Evolutionary conservation across 2,329 filamentous ascomycete species (phyloP), one percentile per base, ranked within the genome.

Genomic region (Sporothrix humicola): DNA sequence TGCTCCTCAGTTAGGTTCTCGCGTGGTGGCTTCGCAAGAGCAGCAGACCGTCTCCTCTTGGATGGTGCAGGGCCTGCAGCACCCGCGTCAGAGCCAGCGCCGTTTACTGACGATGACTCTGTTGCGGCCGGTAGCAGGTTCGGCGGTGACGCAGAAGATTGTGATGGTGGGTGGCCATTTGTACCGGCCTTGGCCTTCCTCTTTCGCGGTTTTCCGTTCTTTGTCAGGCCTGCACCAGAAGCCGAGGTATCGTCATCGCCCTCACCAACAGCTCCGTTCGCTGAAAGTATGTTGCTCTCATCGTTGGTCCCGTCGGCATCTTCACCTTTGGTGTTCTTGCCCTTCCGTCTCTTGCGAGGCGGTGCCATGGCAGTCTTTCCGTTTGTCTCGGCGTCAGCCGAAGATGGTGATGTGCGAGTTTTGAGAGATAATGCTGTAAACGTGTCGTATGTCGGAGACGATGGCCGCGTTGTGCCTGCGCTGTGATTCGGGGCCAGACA

Each of bases 1-100:
- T 96, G 92, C 74, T 92, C 90, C 77, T 95, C 92, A 0, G 90
- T 89, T 3, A 96, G 89, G 77, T 97, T 97, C 79, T 91, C 91
- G 37, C 92, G 83, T 2, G 85, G 79, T 1, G 83, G 73, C 77
- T 90, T 90, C 58, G 75, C 79, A 52, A 48, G 65, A 2, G 68
- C 65, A 42, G 71, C 23, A 3, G 73, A 74, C 13, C 73, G 70
- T 23, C 73, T 46, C n/a, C 73, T 58, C 50, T 73, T 63, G 0
- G 20, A 26, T 9, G 52, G 26, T 5, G 58, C 48, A 15, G 59
- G 42, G 5, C 56, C 70, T 46, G 54, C n/a, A 48, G 9, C 52
- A 37, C 68, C 69, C n/a, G 20, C 42, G 48, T 66, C 42, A 6
- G 61, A 44, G 54, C 52, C 37, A 31, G 0, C 58, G n/a, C 61